Percentiles rank a stretch among this genome's conserved stretches.
phyloP scores from a whole-genome alignment of 805 yeast species.

The Candida andamanensis region DNA sequence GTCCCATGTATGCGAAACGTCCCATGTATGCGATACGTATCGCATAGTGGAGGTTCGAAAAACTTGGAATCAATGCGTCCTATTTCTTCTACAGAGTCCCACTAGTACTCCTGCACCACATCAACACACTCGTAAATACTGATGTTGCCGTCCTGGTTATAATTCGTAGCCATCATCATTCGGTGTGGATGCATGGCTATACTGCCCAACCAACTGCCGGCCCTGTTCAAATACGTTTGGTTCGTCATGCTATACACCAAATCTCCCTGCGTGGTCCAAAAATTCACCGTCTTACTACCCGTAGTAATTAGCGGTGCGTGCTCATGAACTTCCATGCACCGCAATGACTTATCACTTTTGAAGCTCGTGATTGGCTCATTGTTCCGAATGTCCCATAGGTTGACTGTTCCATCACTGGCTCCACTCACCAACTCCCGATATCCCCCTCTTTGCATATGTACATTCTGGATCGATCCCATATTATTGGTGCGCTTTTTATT shows the following conservation, averaged over 20 bases:
- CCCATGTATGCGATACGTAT: too few relatives aligned
- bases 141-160: slow-evolving; percentile 70
- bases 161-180: slow-evolving; percentile 86
- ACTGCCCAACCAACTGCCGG: slow-evolving; percentile 54
- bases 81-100: too few relatives aligned
- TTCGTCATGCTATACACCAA: slow-evolving; percentile 56
- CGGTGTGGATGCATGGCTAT: slow-evolving; percentile 87
- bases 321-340: slow-evolving; percentile 82
- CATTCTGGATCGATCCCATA: slow-evolving; percentile 58
- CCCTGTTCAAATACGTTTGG: slow-evolving; percentile 39
- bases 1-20: too few relatives aligned
- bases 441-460: slow-evolving; percentile 97
- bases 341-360: slow-evolving; percentile 50
- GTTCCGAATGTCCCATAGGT: slow-evolving; percentile 84
- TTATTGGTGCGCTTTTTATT: slow-evolving; percentile 16
- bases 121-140: slow-evolving; percentile 48
- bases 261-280: slow-evolving; percentile 86
- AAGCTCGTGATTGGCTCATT: slow-evolving; percentile 67
- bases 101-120: slow-evolving; percentile 29
- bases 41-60: too few relatives aligned
- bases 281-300: slow-evolving; percentile 70
- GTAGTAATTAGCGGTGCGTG: slow-evolving; percentile 94
- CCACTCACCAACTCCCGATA: slow-evolving; percentile 85
- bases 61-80: too few relatives aligned
- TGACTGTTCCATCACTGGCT: slow-evolving; percentile 72